These are phyloP conservation scores for Kwoniella europaea DNA, from an alignment of 768 basidiomycete genomes.

Conservation along the genomic window DNA sequence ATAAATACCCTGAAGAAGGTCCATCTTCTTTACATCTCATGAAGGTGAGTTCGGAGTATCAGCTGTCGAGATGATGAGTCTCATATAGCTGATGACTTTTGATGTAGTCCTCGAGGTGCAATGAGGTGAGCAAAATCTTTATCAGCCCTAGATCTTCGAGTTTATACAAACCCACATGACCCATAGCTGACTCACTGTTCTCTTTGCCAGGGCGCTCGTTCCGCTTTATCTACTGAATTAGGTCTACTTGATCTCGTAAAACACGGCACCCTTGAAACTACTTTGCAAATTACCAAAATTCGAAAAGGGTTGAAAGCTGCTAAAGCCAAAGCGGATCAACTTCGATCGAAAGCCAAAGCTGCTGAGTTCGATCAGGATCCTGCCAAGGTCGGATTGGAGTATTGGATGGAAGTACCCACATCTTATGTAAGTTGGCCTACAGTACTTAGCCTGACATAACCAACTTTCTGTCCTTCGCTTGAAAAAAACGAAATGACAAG, in stretches of 20 bases:
- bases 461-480: background rate
- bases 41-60: conserved; percentile 26
- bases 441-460: background rate
- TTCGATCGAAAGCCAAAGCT: background rate
- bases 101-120: background rate
- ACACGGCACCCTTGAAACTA: conserved; percentile 8
- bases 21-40: conserved; percentile 37
- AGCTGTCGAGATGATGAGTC: background rate
- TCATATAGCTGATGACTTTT: background rate
- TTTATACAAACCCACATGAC: background rate
- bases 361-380: background rate
- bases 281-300: conserved; percentile 11
- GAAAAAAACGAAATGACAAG: too few relatives aligned
- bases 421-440: conserved; percentile 19
- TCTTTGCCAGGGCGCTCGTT: background rate
- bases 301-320: conserved; percentile 17
- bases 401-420: conserved; percentile 29
- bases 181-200: background rate
- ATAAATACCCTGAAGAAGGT: conserved; percentile 22
- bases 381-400: conserved; percentile 22
- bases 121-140: background rate
- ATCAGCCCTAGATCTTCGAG: background rate
- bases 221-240: conserved; percentile 6
- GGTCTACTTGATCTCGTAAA: conserved; percentile 24
- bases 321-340: conserved; percentile 19